Percentiles rank a stretch among this genome's conserved stretches.
phyloP scores from a whole-genome alignment of 441 rosid species.

The Brassica hybrid region DNA sequence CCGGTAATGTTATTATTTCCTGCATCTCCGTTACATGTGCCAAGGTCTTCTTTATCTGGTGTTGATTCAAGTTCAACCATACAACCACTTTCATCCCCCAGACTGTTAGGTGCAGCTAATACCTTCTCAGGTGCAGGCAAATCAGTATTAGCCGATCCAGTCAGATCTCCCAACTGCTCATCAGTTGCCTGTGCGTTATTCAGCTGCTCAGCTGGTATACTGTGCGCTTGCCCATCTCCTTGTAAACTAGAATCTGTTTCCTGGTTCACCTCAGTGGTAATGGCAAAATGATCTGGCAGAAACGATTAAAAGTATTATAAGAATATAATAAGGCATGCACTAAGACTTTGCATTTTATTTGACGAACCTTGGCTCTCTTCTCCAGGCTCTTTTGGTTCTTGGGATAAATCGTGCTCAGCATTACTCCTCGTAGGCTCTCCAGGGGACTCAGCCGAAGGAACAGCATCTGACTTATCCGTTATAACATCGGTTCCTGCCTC shows the following conservation, averaged over 20 bases:
- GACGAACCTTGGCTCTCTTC: conserved; percentile 71
- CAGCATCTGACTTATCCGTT: conserved; percentile 43
- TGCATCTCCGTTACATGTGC: conserved; percentile 48
- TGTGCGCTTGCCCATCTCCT: conserved; percentile 38
- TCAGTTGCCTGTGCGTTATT: conserved; percentile 42
- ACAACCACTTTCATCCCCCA: conserved; percentile 55
- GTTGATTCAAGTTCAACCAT: conserved; percentile 64
- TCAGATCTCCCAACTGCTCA: conserved; percentile 48
- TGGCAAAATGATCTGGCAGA: conserved; percentile 31
- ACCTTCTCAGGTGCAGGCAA: conserved; percentile 84
- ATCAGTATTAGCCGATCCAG: conserved; percentile 48
- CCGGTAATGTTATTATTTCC: conserved; percentile 59
- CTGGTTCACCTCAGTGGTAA: conserved; percentile 44
- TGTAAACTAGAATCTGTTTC: conserved; percentile 47
- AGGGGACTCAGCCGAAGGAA: conserved; percentile 43
- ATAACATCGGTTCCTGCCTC: conserved; percentile 42
- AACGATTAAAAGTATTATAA: neutral
- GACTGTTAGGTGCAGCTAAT: conserved; percentile 61
- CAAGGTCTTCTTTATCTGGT: conserved; percentile 61
- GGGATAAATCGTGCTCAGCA: conserved; percentile 49
- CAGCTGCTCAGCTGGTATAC: conserved; percentile 34
- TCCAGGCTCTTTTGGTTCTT: conserved; percentile 43
- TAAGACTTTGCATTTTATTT: conserved; percentile 29
- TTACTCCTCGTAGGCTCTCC: conserved; percentile 42
- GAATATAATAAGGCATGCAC: neutral